Base-by-base conservation (phyloP, 2,329 filamentous ascomycete species). In the Microsporum audouinii region DNA sequence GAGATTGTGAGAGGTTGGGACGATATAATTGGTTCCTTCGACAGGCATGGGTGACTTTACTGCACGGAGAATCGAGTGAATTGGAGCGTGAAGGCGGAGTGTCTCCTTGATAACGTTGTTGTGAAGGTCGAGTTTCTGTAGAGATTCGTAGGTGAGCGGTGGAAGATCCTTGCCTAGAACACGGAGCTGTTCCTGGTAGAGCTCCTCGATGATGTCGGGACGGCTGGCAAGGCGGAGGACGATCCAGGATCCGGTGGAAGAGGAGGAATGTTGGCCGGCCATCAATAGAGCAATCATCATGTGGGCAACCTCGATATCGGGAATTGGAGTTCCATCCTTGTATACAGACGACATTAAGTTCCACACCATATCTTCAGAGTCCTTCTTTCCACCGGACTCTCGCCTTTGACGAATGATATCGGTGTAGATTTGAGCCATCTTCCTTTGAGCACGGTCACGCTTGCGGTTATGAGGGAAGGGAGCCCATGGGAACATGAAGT, bases 211-310 rank as follows among this genome's bases (percentile, higher is more conserved):
- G 63, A 95, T 84, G n/a, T 91, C 80, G 10, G 90, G 89, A 68
- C 87, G 82, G 63, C 87, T 82, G 31, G 90, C 89, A 41, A 95
- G 83, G 66, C 86, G 87, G 45, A 95, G 81, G 72, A 94, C 81
- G 69, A 95, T 91, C 89, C 90, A 95, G 43, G 89, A 84, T 68
- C 84, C 86, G 43, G 88, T 91, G 23, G 89, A 90, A 2, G 89
- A 89, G 1, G 89, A 92, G 1, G 88, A 92, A 78, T 95, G 90
- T 72, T 95, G 90, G 61, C 90, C 90, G 62, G 89, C 90, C 89
- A 95, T 95, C 64, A 95, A 84, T 27, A 95, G 82, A 4, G 89
- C 89, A 74, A 95, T 95, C 88, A 95, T 92, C 83, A 95, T 92
- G 76, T 94, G 88, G 27, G 90, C 89, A 62, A 95, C 83, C 74